phyloP scores from a whole-genome alignment of 1,139 yeast species.

The Blastobotrys ciferrii region DNA sequence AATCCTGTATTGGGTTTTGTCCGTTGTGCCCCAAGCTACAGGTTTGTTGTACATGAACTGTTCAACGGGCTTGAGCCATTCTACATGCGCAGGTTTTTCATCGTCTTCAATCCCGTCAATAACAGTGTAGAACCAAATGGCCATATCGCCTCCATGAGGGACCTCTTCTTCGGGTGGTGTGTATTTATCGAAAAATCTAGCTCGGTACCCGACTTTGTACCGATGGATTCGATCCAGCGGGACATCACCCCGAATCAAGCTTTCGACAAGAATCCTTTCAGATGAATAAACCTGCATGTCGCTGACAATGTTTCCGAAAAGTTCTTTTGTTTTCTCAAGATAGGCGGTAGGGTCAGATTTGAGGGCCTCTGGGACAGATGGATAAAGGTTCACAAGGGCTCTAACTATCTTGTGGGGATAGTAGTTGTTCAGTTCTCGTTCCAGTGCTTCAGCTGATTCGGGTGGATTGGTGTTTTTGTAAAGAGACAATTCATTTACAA shows the following conservation, averaged over 20 bases:
- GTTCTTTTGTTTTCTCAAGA: constrained; percentile 23
- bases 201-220: constrained; percentile 38
- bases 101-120: constrained; percentile 32
- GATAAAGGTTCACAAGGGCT: constrained; percentile 35
- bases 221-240: constrained; percentile 35
- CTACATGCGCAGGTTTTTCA: constrained; percentile 27
- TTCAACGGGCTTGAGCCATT: constrained; percentile 35
- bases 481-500: constrained; percentile 38
- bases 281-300: constrained; percentile 45
- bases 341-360: constrained; percentile 19
- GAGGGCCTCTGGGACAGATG: constrained; percentile 13
- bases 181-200: constrained; percentile 33
- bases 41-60: constrained; percentile 27
- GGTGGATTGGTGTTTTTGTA: constrained; percentile 45
- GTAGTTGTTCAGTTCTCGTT: constrained; percentile 45
- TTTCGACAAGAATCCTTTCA: constrained; percentile 37
- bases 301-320: constrained; percentile 39
- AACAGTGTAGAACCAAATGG: constrained; percentile 36
- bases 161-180: constrained; percentile 32
- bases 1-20: constrained; percentile 27
- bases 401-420: constrained; percentile 37
- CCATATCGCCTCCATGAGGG: constrained; percentile 39
- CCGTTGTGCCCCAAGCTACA: constrained; percentile 32
- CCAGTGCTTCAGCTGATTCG: constrained; percentile 58
- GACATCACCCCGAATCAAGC: constrained; percentile 31